phyloP scores from a whole-genome alignment of 2,329 filamentous ascomycete genomes.

The Penicillium digitatum region DNA sequence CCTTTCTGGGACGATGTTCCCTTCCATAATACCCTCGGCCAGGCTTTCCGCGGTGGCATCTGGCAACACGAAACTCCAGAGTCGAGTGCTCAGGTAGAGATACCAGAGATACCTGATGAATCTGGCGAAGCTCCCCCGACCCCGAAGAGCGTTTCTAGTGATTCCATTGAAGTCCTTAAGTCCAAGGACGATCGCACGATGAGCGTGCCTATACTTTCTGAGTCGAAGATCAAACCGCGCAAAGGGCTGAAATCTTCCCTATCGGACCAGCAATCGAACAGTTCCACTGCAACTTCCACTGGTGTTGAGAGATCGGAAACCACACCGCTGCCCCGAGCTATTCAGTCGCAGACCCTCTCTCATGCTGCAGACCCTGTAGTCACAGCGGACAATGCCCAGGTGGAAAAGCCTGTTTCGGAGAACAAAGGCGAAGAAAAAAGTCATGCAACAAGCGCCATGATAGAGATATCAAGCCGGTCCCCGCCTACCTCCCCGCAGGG shows the following conservation, averaged over 20 bases:
- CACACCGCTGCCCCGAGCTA: conserved; percentile 50
- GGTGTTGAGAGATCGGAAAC: conserved; percentile 34
- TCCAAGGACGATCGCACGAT: conserved; percentile 34
- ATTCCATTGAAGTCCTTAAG: conserved; percentile 28
- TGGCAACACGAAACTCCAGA: conserved; percentile 55
- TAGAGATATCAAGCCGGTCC: conserved; percentile 62
- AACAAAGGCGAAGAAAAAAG: conserved; percentile 55
- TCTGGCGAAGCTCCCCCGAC: conserved; percentile 24
- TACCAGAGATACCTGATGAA: conserved; percentile 40
- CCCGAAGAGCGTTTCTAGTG: conserved; percentile 17
- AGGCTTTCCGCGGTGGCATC: conserved; percentile 79
- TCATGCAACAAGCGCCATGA: conserved; percentile 62
- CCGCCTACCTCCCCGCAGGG: conserved; percentile 52
- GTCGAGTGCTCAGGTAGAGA: conserved; percentile 36
- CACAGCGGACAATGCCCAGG: conserved; percentile 62
- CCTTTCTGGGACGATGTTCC: conserved; percentile 97
- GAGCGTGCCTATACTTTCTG: conserved; percentile 33
- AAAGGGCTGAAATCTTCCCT: conserved; percentile 28
- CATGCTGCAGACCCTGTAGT: conserved; percentile 62
- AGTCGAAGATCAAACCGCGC: conserved; percentile 29
- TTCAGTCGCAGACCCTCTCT: conserved; percentile 62
- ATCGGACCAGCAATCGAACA: conserved; percentile 19
- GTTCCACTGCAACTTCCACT: conserved; percentile 26
- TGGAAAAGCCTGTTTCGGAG: conserved; percentile 59
- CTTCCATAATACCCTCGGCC: conserved; percentile 75